These are phyloP conservation scores for Helotiales sp. DNA, from an alignment of 2,329 filamentous ascomycete genomes.

Conservation along the genomic window DNA sequence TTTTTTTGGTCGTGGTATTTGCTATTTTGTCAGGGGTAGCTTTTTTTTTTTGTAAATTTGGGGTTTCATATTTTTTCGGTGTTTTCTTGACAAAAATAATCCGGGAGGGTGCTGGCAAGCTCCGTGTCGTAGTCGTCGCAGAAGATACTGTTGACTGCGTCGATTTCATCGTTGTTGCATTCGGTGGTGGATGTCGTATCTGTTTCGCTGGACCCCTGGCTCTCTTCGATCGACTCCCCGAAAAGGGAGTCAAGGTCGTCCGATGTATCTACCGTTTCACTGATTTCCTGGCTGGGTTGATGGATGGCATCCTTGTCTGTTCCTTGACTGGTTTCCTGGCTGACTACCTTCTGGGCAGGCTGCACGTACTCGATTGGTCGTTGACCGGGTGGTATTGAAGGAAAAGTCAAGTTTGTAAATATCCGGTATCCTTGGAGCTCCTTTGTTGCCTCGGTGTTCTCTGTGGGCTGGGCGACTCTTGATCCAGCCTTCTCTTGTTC, in stretches of 20 bases:
- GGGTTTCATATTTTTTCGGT: neutral
- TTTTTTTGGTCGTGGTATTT: neutral
- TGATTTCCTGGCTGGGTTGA: neutral
- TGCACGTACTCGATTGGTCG: neutral
- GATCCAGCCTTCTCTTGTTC: no score
- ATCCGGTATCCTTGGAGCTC: neutral
- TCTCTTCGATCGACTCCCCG: no score
- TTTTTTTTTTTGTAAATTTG: neutral
- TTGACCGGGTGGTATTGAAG: neutral
- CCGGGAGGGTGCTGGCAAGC: neutral
- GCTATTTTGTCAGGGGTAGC: neutral
- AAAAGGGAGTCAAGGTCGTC: no score
- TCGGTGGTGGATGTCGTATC: no score
- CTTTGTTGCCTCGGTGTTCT: neutral
- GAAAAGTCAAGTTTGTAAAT: neutral
- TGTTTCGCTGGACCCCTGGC: no score
- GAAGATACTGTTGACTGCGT: neutral
- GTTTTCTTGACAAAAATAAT: neutral
- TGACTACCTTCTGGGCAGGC: neutral
- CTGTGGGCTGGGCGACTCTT: neutral
- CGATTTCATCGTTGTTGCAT: no score
- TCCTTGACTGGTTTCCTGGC: neutral
- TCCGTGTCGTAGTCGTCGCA: neutral
- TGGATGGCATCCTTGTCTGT: neutral
- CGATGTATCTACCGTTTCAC: no score